Base-by-base conservation (phyloP, 2,329 filamentous ascomycete species). In the Fusarium gaditjirri region DNA sequence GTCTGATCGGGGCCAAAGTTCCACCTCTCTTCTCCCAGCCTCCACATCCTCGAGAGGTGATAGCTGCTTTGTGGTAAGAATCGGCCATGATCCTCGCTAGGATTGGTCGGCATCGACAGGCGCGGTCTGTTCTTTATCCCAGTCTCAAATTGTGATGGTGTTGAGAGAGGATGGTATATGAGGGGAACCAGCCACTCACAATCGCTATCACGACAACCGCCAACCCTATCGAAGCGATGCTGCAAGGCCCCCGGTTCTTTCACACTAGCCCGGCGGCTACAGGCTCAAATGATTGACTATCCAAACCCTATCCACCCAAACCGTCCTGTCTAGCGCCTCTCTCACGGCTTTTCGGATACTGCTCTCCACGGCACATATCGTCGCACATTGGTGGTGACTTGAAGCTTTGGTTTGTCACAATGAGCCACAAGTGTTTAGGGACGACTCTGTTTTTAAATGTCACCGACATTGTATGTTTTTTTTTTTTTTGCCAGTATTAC, bases 201-300 rank as follows among this genome's bases (percentile, higher is more conserved):
- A n/a, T 39, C 27, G 36, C 4, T 33, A 60, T 60, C 61, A 64
- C 61, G 29, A 25, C 42, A 65, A 65, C 65, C 54, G 50, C 65
- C 65, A 61, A 35, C 61, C 44, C 53, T 57, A 29, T 65, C 39
- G 3, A 19, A 54, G 36, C 50, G 12, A 33, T 9, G 62, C 65
- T 72, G 69, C 70, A 73, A n/a, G 58, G 49, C 39, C 65, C 70
- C 68, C 43, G 12, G 27, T 38, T 21, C 41, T 70, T 72, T 71
- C 68, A 72, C 65, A 71, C 43, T 21, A 71, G 53, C 54, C n/a
- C 63, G 70, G 68, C 71, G 71, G 71, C 50, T 70, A 73, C 55
- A 72, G 55, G 13, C 16, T 62, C 72, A 71, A 71, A 66, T 69
- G 31, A 73, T 25, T 27, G 25, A n/a, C n/a, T n/a, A n/a, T n/a